A percentile compares a stretch with the other conserved stretches of the same genome.
phyloP scores from a whole-genome alignment of 2,329 filamentous ascomycete genomes.

The Aureobasidium leucospermi region DNA sequence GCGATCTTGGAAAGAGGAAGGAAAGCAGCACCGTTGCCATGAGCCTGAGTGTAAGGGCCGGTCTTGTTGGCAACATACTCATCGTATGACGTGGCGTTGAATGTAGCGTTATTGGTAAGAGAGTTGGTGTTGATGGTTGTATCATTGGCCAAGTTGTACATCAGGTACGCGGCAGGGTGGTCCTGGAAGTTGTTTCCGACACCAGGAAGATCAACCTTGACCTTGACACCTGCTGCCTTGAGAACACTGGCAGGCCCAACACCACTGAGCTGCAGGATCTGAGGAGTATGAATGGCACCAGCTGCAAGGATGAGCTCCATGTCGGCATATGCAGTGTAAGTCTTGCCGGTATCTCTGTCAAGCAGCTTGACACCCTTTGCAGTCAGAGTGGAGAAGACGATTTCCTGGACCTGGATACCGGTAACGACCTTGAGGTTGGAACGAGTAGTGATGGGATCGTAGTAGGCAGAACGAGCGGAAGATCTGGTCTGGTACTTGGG shows the following conservation, averaged over 20 bases:
- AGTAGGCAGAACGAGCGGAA: conserved; percentile 27
- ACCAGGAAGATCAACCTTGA: conserved; percentile 24
- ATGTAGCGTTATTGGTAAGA: conserved; percentile 23
- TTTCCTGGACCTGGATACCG: conserved; percentile 19
- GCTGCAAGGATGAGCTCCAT: conserved; percentile 31
- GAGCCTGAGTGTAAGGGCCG: conserved; percentile 30
- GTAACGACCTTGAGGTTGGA: conserved; percentile 27
- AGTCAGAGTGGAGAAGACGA: conserved; percentile 2
- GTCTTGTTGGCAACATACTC: conserved; percentile 21
- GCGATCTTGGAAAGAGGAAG: conserved; percentile 17
- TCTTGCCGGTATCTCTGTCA: neutral
- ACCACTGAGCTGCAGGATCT: conserved; percentile 31
- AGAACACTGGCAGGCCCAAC: conserved; percentile 18
- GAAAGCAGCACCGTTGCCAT: conserved; percentile 21
- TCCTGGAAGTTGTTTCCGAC: conserved; percentile 32
- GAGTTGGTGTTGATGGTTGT: conserved; percentile 23
- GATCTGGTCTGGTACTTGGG: conserved; percentile 28
- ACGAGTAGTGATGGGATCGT: conserved; percentile 25
- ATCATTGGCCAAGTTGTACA: conserved; percentile 15
- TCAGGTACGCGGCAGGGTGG: conserved; percentile 4
- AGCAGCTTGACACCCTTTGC: conserved; percentile 16
- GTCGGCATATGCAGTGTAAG: conserved; percentile 10
- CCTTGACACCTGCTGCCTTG: conserved; percentile 22
- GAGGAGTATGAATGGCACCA: conserved; percentile 28
- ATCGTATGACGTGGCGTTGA: conserved; percentile 23